These are phyloP conservation scores for Lagenidium sp. DNA, from an alignment of 352 stramenopile genomes.

Conservation along the genomic window DNA sequence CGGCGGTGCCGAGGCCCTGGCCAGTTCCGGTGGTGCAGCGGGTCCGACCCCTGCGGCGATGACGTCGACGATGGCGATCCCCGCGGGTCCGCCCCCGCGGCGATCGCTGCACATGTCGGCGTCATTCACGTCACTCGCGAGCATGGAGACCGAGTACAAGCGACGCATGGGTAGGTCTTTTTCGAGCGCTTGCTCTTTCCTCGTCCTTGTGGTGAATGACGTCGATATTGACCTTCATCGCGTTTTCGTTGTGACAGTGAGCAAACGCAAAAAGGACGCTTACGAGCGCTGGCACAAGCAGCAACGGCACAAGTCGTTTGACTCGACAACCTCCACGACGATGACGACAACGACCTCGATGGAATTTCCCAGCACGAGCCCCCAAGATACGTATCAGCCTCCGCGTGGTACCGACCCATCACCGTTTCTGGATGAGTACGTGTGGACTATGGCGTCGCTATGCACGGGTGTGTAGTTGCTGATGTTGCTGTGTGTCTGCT, in stretches of 20 bases:
- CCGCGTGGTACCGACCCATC: slow-evolving; percentile 27
- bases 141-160: slow-evolving; percentile 59
- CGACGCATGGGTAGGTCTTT: slow-evolving; percentile 30
- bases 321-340: slow-evolving; percentile 37
- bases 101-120: slow-evolving; percentile 52
- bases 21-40: no score
- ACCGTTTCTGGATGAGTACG: slow-evolving; percentile 46
- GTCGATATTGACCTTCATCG: no score
- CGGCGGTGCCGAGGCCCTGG: no score
- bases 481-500: neutral
- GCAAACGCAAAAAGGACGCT: slow-evolving; percentile 54
- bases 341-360: slow-evolving; percentile 21
- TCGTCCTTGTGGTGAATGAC: no score
- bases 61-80: slow-evolving; percentile 7
- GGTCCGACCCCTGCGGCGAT: slow-evolving; percentile 9
- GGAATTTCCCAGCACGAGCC: slow-evolving; percentile 20
- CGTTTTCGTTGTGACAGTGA: slow-evolving; percentile 18
- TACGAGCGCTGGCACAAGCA: slow-evolving; percentile 57
- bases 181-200: no score
- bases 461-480: slow-evolving; percentile 4
- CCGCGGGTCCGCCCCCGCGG: no score
- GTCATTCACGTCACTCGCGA: slow-evolving; percentile 64
- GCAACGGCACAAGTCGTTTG: slow-evolving; percentile 49
- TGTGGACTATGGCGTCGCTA: no score
- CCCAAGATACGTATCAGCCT: slow-evolving; percentile 25